Evolutionary conservation across 495 filamentous ascomycete species (phyloP).

Genomic region (Talaromyces wortmannii): DNA sequence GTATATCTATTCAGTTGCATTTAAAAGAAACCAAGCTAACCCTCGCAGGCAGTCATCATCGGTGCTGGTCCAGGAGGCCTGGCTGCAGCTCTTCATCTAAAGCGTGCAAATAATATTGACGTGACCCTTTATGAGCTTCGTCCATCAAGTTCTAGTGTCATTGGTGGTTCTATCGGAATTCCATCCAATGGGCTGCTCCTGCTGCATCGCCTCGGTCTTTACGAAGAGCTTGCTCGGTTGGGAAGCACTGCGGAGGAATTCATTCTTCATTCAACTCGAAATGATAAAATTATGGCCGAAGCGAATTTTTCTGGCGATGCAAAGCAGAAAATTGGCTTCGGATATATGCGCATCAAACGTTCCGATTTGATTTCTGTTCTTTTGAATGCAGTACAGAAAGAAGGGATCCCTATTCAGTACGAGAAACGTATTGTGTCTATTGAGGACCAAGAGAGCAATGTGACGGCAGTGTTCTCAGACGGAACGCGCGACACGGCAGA

Average conservation of each 20-base stretch:
- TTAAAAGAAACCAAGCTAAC: neutral
- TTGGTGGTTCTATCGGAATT: conserved; percentile 42
- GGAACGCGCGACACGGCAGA: conserved; percentile 27
- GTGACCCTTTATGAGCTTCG: conserved; percentile 24
- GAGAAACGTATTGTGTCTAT: conserved; percentile 12
- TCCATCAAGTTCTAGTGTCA: conserved; percentile 17
- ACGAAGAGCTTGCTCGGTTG: conserved; percentile 17
- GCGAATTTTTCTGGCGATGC: conserved; percentile 12
- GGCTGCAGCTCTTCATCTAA: conserved; percentile 16
- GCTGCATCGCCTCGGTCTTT: conserved; percentile 28
- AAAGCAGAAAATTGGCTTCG: conserved; percentile 16
- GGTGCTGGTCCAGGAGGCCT: conserved; percentile 9
- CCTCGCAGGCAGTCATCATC: neutral
- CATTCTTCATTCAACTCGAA: conserved; percentile 20
- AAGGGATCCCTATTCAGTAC: conserved; percentile 15
- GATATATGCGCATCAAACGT: conserved; percentile 26
- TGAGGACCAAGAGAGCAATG: conserved; percentile 7
- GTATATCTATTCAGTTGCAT: neutral
- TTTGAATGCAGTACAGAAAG: conserved; percentile 11
- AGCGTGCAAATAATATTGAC: conserved; percentile 17
- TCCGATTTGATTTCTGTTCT: conserved; percentile 20
- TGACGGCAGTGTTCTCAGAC: conserved; percentile 21
- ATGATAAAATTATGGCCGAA: conserved; percentile 13
- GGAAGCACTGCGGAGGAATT: conserved; percentile 15
- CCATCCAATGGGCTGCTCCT: conserved; percentile 41